phyloP scores from a whole-genome alignment of 257 asterid species.

The Solanum sejunctum region DNA sequence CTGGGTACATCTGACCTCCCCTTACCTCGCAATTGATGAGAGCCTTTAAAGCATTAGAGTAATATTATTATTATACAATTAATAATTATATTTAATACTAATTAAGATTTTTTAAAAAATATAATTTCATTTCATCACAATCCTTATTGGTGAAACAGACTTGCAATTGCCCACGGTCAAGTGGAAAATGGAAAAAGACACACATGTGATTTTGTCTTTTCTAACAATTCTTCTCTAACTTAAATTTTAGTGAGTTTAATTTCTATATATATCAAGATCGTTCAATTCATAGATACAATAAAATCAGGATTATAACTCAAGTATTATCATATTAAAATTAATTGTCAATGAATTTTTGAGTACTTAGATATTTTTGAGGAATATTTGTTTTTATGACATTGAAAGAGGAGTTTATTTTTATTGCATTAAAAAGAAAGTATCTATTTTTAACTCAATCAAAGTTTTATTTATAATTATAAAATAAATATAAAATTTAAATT shows the following conservation, averaged over 20 bases:
- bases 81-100: accelerated
- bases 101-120: not conserved
- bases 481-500: not conserved
- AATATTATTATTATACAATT: too few relatives aligned
- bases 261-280: not conserved
- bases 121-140: not conserved
- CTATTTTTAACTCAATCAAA: not conserved
- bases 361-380: not conserved
- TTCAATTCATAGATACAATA: not conserved
- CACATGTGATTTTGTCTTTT: not conserved
- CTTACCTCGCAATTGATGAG: too few relatives aligned
- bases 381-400: not conserved
- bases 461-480: not conserved
- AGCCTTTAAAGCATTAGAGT: too few relatives aligned
- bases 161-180: not conserved
- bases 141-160: not conserved
- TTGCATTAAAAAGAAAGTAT: not conserved
- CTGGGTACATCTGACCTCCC: too few relatives aligned
- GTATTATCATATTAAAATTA: not conserved
- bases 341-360: not conserved
- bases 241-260: not conserved
- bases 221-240: not conserved
- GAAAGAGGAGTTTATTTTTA: not conserved
- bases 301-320: not conserved
- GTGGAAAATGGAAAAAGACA: not conserved